Evolutionary conservation across 2,329 filamentous ascomycete species (phyloP), one percentile per base, ranked within the genome.

Genomic region (Fusarium foetens): DNA sequence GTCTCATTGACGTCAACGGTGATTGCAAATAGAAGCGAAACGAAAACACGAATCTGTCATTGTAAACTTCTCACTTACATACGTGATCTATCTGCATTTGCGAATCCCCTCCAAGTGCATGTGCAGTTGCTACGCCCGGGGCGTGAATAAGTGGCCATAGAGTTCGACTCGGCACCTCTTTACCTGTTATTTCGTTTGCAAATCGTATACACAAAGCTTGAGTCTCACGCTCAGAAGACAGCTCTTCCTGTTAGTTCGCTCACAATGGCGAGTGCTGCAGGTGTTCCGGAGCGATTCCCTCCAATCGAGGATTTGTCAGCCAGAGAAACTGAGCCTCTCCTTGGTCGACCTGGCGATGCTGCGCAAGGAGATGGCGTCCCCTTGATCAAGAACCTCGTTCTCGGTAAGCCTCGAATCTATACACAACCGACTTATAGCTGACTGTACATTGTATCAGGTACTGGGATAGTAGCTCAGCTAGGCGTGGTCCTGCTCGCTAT

Each of bases 401-500:
- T 93, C 41, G 94, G 94, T 95, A 85, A 72, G 85, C 29, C 29
- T 27, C 29, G 8, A 19, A 36, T 19, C 19, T 25, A 38, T 9
- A 36, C 25, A 19, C 45, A 33, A 33, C 11, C 5, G 42, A 60
- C 38, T 31, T 12, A 51, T 61, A 54, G 13, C 60, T 68, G 43
- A 69, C 46, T 39, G 13, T 51, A 35, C 46, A 14, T 27, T 39
- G n/a, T 21, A 33, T 35, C 77, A 96, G 94, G 94, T 71, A 97
- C 94, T 21, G 95, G 90, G 63, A 87, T 92, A 67, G 82, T 98
- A 67, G 93, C 94, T 43, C 94, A 98, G 82, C 87, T 89, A 46
- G 95, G 94, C 62, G 89, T 91, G 61, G 84, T 94, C 82, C 88
- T 97, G 71, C 88, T 98, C 70, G 85, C 90, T 53, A 89, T 89